phyloP scores from a whole-genome alignment of 106 monocot species.

The Chionographis japonica region DNA sequence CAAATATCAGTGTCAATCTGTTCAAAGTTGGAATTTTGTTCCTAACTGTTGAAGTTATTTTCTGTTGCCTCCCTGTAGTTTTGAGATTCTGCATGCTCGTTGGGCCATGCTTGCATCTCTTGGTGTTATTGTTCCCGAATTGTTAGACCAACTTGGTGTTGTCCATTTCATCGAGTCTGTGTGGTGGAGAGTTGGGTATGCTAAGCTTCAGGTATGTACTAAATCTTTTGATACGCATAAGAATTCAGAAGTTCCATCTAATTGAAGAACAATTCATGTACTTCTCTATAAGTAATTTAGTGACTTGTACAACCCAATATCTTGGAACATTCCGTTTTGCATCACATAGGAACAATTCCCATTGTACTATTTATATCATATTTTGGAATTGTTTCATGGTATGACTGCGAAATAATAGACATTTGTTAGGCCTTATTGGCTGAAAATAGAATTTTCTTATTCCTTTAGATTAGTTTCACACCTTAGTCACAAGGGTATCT shows the following conservation, averaged over 20 bases:
- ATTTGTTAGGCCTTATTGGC: too few relatives aligned
- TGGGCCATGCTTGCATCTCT: conserved; percentile 97
- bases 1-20: background rate
- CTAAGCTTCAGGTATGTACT: conserved; percentile 74
- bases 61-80: conserved; percentile 45
- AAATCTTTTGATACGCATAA: background rate
- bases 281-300: too few relatives aligned
- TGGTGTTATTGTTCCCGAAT: conserved; percentile 83
- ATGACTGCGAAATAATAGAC: too few relatives aligned
- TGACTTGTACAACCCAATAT: too few relatives aligned
- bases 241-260: background rate
- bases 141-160: conserved; percentile 62
- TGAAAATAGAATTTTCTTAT: too few relatives aligned
- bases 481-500: too few relatives aligned
- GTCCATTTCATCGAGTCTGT: conserved; percentile 94
- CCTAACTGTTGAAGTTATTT: background rate
- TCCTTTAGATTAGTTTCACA: too few relatives aligned
- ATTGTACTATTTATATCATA: too few relatives aligned
- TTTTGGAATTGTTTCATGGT: too few relatives aligned
- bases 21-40: too few relatives aligned
- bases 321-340: too few relatives aligned
- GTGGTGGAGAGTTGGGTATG: conserved; percentile 98
- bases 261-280: background rate
- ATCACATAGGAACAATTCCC: too few relatives aligned
- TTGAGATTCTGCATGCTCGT: conserved; percentile 93